A percentile compares a stretch with the other conserved stretches of the same genome.
These are phyloP conservation scores for Leccinum barrowsii DNA, from an alignment of 768 basidiomycete species.

Conservation along the genomic window DNA sequence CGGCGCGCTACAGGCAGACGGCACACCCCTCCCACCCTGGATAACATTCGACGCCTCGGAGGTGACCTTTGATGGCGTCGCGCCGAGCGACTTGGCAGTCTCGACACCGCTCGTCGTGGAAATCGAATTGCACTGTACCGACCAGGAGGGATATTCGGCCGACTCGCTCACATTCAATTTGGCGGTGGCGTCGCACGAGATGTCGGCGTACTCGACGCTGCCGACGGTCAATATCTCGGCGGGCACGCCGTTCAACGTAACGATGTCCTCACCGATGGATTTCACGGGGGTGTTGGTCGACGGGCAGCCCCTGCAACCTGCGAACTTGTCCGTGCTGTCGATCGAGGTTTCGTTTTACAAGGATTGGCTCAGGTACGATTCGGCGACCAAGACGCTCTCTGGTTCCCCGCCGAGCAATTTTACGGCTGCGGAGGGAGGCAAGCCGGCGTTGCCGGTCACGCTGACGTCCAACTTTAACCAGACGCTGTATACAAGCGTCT, in stretches of 20 bases:
- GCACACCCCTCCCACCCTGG: constrained; percentile 74
- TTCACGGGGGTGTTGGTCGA: constrained; percentile 65
- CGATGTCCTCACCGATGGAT: constrained; percentile 51
- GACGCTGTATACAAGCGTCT: constrained; percentile 57
- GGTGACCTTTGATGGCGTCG: constrained; percentile 76
- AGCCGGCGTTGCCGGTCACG: constrained; percentile 51
- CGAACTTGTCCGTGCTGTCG: constrained; percentile 52
- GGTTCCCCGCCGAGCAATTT: constrained; percentile 57
- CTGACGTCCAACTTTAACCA: constrained; percentile 68
- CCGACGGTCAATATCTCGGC: constrained; percentile 72
- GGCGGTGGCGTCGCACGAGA: constrained; percentile 64
- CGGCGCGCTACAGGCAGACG: constrained; percentile 57
- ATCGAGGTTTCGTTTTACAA: constrained; percentile 58
- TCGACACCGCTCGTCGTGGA: constrained; percentile 41
- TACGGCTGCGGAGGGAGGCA: constrained; percentile 29
- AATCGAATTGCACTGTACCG: constrained; percentile 65
- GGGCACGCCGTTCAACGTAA: constrained; percentile 49
- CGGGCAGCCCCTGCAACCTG: constrained; percentile 50
- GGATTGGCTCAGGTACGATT: constrained; percentile 62
- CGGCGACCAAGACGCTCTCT: constrained; percentile 49
- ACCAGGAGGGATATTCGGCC: constrained; percentile 69
- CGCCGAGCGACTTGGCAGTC: constrained; percentile 48
- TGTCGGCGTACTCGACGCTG: constrained; percentile 48
- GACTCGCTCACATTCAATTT: constrained; percentile 58
- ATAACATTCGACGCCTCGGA: constrained; percentile 63